Conservation (phyloP, 371 early-diverging fungal species). For the Zychaea mexicana region DNA sequence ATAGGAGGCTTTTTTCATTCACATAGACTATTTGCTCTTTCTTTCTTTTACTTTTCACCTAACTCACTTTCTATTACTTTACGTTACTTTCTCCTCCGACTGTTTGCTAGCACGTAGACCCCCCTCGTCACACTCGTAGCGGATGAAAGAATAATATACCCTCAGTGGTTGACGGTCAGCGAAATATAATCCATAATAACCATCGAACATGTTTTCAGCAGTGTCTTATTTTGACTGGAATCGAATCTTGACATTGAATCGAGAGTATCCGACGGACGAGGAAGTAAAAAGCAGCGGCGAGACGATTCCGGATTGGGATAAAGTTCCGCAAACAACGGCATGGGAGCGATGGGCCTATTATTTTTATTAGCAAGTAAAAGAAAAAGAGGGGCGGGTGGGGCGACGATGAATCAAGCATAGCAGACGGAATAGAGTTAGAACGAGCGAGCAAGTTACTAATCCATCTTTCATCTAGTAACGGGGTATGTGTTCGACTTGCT, state of each 20-base stretch:
- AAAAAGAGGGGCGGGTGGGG: not conserved
- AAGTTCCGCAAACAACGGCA: constrained; percentile 24
- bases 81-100: no score
- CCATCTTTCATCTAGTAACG: constrained; percentile 18
- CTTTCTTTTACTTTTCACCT: not conserved
- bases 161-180: no score
- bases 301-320: constrained; percentile 25
- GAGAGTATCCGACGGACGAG: constrained; percentile 10
- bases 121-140: no score
- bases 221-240: not conserved
- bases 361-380: constrained; percentile 28
- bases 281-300: not conserved
- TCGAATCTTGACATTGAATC: constrained; percentile 5
- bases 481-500: constrained; percentile 13
- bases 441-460: no score
- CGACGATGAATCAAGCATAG: no score
- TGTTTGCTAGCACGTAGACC: no score
- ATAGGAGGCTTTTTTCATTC: not conserved
- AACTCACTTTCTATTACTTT: no score
- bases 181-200: no score
- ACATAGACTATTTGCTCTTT: not conserved
- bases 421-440: no score
- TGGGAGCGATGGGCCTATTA: constrained; percentile 37
- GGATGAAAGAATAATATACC: no score
- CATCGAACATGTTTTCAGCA: not conserved